These are phyloP conservation scores for Obelidium mucronatum DNA, from an alignment of 192 early-diverging fungal genomes.

Conservation along the genomic window DNA sequence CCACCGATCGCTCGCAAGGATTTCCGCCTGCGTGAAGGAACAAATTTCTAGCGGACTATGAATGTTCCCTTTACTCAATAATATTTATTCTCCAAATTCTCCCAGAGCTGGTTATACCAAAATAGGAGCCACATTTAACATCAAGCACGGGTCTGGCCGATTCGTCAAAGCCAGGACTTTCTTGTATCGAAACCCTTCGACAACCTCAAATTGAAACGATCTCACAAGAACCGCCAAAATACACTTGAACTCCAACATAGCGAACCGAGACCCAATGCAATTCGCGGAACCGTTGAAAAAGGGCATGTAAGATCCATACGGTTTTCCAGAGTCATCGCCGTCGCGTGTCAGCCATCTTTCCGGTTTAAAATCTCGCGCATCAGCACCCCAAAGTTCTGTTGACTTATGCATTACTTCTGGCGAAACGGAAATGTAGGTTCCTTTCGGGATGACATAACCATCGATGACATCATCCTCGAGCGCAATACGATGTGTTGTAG, in stretches of 20 bases:
- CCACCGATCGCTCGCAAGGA: too few relatives aligned
- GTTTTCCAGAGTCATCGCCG: background rate
- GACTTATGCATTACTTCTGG: conserved; percentile 6
- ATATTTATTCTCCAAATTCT: too few relatives aligned
- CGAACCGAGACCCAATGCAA: conserved; percentile 15
- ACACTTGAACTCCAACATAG: conserved; percentile 9
- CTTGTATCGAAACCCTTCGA: background rate
- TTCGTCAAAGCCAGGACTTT: background rate
- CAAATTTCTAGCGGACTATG: too few relatives aligned
- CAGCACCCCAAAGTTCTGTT: conserved; percentile 29
- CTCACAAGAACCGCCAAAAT: background rate
- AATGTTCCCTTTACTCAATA: too few relatives aligned
- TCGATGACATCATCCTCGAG: conserved; percentile 9
- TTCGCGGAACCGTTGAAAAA: background rate
- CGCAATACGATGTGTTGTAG: background rate
- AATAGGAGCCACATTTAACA: too few relatives aligned
- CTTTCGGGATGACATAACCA: conserved; percentile 25
- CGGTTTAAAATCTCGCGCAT: conserved; percentile 39
- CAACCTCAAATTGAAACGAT: conserved; percentile 15
- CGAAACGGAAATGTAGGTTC: conserved; percentile 1
- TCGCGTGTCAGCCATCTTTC: conserved; percentile 23
- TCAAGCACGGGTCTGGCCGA: background rate
- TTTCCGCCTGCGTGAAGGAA: too few relatives aligned
- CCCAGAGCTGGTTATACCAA: too few relatives aligned
- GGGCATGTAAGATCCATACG: background rate